These are phyloP conservation scores for Meira miltonrushii DNA, from an alignment of 1,284 basidiomycete species.

Conservation along the genomic window DNA sequence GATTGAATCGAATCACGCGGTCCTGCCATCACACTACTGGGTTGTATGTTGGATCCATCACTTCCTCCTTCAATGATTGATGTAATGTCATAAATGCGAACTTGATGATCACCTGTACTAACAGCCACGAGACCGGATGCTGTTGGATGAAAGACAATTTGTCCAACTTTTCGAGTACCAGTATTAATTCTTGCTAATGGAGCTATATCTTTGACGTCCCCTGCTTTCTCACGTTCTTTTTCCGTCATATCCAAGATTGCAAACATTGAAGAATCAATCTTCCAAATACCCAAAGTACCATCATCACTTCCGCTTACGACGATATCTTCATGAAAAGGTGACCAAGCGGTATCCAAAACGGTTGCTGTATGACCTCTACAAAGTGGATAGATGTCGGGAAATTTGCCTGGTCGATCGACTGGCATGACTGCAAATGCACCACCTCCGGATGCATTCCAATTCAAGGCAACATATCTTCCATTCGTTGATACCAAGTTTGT, in stretches of 20 bases:
- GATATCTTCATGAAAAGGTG: constrained; percentile 83
- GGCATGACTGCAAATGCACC: constrained; percentile 92
- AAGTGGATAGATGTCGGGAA: constrained; percentile 87
- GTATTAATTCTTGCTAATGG: constrained; percentile 60
- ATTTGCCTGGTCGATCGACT: constrained; percentile 59
- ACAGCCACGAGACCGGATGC: constrained; percentile 80
- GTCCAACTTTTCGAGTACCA: constrained; percentile 75
- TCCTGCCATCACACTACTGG: constrained; percentile 62
- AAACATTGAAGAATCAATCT: constrained; percentile 67
- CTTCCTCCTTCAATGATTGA: constrained; percentile 1
- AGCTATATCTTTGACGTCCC: constrained; percentile 68
- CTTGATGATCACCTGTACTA: constrained; percentile 78
- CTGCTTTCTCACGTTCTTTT: constrained; percentile 36
- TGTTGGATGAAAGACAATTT: constrained; percentile 89
- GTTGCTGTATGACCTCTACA: constrained; percentile 75
- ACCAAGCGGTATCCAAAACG: constrained; percentile 96
- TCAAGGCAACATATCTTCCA: constrained; percentile 69
- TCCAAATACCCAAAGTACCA: constrained; percentile 86
- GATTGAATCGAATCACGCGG: constrained; percentile 86
- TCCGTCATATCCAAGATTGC: constrained; percentile 42
- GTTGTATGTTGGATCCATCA: not conserved
- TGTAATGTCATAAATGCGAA: constrained; percentile 77
- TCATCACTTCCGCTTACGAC: constrained; percentile 90
- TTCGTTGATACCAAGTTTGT: constrained; percentile 84
- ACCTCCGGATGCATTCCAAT: constrained; percentile 90